phyloP scores from a whole-genome alignment of 2,329 filamentous ascomycete genomes.

The Daldinia eschscholtzii region DNA sequence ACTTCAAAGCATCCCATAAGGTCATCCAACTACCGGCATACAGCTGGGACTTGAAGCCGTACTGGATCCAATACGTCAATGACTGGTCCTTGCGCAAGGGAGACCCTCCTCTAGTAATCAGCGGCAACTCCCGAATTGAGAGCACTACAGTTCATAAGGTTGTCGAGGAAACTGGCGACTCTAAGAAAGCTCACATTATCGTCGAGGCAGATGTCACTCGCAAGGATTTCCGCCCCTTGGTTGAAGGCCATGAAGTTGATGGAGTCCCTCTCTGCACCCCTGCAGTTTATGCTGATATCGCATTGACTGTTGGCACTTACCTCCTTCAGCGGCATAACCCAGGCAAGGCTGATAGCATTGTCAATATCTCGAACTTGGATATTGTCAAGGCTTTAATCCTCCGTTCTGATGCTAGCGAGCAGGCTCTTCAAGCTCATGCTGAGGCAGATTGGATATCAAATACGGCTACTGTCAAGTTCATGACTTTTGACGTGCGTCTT shows the following conservation, averaged over 20 bases:
- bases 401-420: slow-evolving; percentile 42
- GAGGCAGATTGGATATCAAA: slow-evolving; percentile 60
- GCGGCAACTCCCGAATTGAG: slow-evolving; percentile 16
- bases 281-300: slow-evolving; percentile 72
- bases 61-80: slow-evolving; percentile 74
- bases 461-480: slow-evolving; percentile 57
- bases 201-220: slow-evolving; percentile 68
- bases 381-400: slow-evolving; percentile 62
- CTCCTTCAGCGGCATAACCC: slow-evolving; percentile 65
- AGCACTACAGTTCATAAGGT: slow-evolving; percentile 42
- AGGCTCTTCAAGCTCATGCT: slow-evolving; percentile 64
- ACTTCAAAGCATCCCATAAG: slow-evolving; percentile 60
- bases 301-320: slow-evolving; percentile 72
- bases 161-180: slow-evolving; percentile 54
- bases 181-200: slow-evolving; percentile 61
- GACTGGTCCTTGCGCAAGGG: slow-evolving; percentile 78
- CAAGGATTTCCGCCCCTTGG: slow-evolving; percentile 66
- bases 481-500: slow-evolving; percentile 39
- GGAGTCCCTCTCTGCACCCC: slow-evolving; percentile 53
- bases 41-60: slow-evolving; percentile 79
- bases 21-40: slow-evolving; percentile 77
- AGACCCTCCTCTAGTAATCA: slow-evolving; percentile 5
- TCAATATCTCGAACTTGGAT: slow-evolving; percentile 67
- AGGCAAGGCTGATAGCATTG: slow-evolving; percentile 58
- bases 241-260: slow-evolving; percentile 56